Evolutionary conservation across 1,139 yeast species (phyloP), one percentile per base, ranked within the genome.

Genomic region (Arxiozyma bovina): DNA sequence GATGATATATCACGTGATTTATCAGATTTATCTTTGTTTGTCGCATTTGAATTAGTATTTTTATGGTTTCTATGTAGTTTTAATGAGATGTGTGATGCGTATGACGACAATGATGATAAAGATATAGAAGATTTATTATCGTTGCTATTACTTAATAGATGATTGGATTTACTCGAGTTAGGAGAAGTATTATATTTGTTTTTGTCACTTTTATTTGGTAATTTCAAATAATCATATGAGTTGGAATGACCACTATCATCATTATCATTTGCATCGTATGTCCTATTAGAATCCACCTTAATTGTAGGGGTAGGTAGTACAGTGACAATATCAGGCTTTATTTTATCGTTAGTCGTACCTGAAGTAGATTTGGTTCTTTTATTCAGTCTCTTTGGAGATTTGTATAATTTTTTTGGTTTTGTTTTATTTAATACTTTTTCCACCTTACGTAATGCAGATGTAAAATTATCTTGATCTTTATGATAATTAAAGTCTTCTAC

Each of bases 361-460:
- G 22, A 25, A 12, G 40, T 17, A 1, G 22, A 12, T 7, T 34
- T 27, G 20, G 8, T 17, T 20, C 15, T 8, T 11, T 47, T 22
- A 20, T 34, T 12, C 9, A 7, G 25, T 46, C 25, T 51, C 3
- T 34, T 38, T 23, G 64, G 62, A 18, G 66, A 58, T 44, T 54
- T 58, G 2, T 65, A 59, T 60, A 61, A 59, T 45, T 55, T 55
- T 45, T 59, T 63, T 1, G 63, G 54, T 42, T 57, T 62, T 42
- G 56, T 53, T 45, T 57, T 60, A 30, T 56, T 59, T 4, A 61
- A 53, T 23, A 63, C 61, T 52, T 60, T 60, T 44, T 61, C 66
- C 23, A 63, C 40, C 55, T 58, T 51, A 54, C 51, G 55, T 9
- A 48, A 41, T 48, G 27, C 42, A 1, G 49, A 34, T 5, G 43